A percentile compares a stretch with the other conserved stretches of the same genome.
These are phyloP conservation scores for Aureobasidium sp. DNA, from an alignment of 2,329 filamentous ascomycete species.

Conservation along the genomic window DNA sequence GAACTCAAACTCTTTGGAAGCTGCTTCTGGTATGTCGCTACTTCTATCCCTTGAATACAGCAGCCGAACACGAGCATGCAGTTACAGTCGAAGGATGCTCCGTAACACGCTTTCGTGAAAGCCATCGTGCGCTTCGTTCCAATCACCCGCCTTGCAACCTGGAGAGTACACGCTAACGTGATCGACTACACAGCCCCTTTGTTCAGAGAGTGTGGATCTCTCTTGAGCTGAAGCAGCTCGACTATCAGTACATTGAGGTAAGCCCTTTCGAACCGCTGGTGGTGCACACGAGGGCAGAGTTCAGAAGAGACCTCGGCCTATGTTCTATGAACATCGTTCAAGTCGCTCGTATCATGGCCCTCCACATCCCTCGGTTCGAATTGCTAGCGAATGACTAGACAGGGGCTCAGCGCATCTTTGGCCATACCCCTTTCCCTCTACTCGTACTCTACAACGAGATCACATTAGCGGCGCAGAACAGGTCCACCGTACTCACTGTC, in stretches of 20 bases:
- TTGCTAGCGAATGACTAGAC: not conserved
- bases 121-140: not conserved
- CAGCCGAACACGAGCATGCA: not conserved
- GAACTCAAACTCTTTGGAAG: slow-evolving; percentile 72
- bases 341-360: not conserved
- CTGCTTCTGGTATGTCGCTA: slow-evolving; percentile 61
- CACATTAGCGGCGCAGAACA: not conserved
- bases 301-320: not conserved
- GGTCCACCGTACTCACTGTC: not conserved
- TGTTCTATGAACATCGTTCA: not conserved
- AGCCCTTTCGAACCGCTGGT: not conserved
- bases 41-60: not conserved
- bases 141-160: not conserved
- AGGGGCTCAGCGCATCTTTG: not conserved
- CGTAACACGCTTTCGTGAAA: not conserved
- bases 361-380: not conserved
- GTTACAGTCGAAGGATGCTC: not conserved
- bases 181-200: slow-evolving; percentile 52
- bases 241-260: slow-evolving; percentile 73
- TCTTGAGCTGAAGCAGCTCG: slow-evolving; percentile 66
- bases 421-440: not conserved
- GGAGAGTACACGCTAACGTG: not conserved
- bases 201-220: slow-evolving; percentile 87
- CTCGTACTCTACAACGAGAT: not conserved
- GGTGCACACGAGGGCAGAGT: not conserved